Base-by-base conservation (phyloP, 305 asterid genomes). In the Solanum chacoense region DNA sequence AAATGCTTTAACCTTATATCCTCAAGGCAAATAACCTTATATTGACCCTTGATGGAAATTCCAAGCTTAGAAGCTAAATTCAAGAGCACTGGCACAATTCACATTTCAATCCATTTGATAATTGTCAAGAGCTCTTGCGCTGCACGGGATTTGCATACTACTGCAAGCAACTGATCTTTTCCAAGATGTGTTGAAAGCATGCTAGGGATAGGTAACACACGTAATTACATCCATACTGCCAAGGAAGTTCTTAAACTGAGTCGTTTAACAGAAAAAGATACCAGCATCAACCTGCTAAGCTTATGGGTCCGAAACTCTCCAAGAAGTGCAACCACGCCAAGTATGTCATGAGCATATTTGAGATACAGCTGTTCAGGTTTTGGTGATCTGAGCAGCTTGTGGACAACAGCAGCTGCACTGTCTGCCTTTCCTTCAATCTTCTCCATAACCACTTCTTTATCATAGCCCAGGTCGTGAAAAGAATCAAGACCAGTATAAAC, bases 241-340 rank as follows among this genome's bases (percentile, higher is more conserved):
- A 14, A 80, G 85, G 24, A 80, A 38, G 36, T 80, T 40, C 65
- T 80, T 63, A 18, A 16, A 72, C 74, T 11, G 36, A 20, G 85
- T 14, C 37, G 37, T 55, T 42, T 55, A n/a, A 37, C 65, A 50
- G 73, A 73, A 87, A 74, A 29, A 72, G 9, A 71, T 3, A 65
- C 71, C n/a, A 74, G 45, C 69, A 42, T 12, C n/a, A 89, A 94
- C 98, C 96, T 94, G 96, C 98, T 93, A 59, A 94, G 92, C 40
- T 92, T 91, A 36, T 89, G 36, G 92, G 90, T 92, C 45, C 22
- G 80, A 67, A 90, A 91, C 63, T 93, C 89, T 91, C 94, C 96
- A 37, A 95, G 92, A 87, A 91, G 91, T 26, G 97, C 96, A 88
- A 94, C 96, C 6, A 92, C 91, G 11, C 98, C 98, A 20, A 94